Conservation (phyloP, 2,329 filamentous ascomycete genomes). For the Blastomyces emzantsi region DNA sequence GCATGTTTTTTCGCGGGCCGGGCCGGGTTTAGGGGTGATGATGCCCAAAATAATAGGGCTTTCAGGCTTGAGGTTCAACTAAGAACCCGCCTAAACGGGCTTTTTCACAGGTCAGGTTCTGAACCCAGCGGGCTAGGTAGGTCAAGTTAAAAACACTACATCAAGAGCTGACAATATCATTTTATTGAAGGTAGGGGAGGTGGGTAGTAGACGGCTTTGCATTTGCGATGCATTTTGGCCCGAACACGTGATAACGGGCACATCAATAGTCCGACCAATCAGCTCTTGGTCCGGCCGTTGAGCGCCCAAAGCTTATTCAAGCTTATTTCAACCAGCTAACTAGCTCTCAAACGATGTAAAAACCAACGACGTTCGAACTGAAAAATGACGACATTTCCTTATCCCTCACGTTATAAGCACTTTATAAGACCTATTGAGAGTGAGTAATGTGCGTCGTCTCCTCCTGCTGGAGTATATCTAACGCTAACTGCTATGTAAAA, state of each 20-base stretch:
- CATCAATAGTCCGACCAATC: not conserved
- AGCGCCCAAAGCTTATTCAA: not conserved
- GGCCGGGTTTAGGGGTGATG: too few species aligned
- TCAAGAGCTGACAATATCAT: slow-evolving; percentile 10
- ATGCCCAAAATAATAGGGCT: too few species aligned
- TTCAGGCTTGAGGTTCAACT: not conserved
- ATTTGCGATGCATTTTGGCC: too few species aligned
- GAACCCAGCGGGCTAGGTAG: not conserved
- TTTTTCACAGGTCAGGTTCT: slow-evolving; percentile 9
- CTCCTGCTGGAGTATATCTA: not conserved
- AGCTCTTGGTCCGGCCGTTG: not conserved
- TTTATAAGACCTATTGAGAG: not conserved
- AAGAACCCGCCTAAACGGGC: not conserved
- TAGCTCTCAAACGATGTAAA: not conserved
- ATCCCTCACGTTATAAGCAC: not conserved
- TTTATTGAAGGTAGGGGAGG: not conserved
- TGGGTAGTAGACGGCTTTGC: too few species aligned
- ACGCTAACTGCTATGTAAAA: not conserved
- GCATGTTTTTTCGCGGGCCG: too few species aligned
- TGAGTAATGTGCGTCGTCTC: not conserved
- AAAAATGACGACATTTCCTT: not conserved
- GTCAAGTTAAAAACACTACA: not conserved
- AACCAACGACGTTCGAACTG: not conserved
- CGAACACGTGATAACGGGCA: not conserved
- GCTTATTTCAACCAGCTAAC: not conserved